Evolutionary conservation across 1,284 basidiomycete species (phyloP), one percentile per base, ranked within the genome.

Genomic region (Ustilago esculenta): DNA sequence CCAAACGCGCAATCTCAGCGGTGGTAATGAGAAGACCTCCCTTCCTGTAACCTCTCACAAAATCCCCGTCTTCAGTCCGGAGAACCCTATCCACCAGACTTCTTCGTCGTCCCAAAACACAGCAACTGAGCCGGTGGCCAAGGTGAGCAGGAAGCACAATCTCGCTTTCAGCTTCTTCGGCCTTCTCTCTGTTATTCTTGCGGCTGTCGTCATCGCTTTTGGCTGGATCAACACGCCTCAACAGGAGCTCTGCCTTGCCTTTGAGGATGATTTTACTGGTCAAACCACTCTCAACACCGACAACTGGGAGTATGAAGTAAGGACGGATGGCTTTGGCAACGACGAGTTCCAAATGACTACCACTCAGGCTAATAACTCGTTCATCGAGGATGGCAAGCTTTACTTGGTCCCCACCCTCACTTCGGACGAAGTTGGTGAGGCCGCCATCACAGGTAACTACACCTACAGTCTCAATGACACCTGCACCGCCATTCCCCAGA

Each of bases 271-370:
- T 20, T 59, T 59, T 23, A 40, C 48, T 15, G 56, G 48, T 15
- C 48, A 44, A 12, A 47, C 37, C 32, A 52, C 37, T 11, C 43
- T 59, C 44, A 59, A 59, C 44, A 59, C 44, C 11, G 49, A 52
- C 33, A 59, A 48, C 27, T 94, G 91, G 87, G 85, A 86, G 68
- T 86, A 87, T 34, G 91, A 94, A 80, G 87, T 92, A 24, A 88
- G 91, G 68, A 87, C 92, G 83, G 90, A 90, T 58, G 92, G 92
- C 2, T 94, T 90, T 79, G 91, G 91, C 82, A 92, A 92, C 72
- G 88, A 90, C 33, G 88, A 92, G 77, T 94, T 94, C 73, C 88
- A 92, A 76, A 92, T 92, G 91, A 89, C 91, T 5, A 93, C 92
- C 2, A 84, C 83, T 12, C 89, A 88, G 3, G 73, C 85, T 33